Conservation (phyloP, 2,329 filamentous ascomycete species). For the Aureobasidium mangrovei region DNA sequence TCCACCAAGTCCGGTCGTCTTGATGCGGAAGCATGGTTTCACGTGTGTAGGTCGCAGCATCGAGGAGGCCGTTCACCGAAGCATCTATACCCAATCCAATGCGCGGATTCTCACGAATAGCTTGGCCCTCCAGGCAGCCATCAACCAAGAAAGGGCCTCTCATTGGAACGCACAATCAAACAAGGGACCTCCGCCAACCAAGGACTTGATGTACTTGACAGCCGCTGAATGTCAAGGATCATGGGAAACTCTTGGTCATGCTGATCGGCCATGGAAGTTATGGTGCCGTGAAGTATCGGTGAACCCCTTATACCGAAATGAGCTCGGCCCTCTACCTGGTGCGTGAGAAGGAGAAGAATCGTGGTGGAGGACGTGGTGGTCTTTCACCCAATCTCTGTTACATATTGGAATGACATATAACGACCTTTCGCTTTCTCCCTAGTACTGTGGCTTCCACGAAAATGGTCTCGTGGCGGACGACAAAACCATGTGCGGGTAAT, state of each 20-base stretch:
- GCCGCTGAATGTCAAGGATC: slow-evolving; percentile 35
- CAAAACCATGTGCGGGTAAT: too few relatives aligned
- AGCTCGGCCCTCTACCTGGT: slow-evolving; percentile 16
- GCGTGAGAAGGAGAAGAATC: background rate
- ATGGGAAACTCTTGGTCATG: slow-evolving; percentile 28
- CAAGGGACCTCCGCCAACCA: slow-evolving; percentile 33
- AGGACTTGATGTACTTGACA: slow-evolving; percentile 34
- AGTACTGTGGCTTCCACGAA: too few relatives aligned
- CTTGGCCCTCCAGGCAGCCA: slow-evolving; percentile 28
- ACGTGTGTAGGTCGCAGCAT: slow-evolving; percentile 34
- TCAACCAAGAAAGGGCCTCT: slow-evolving; percentile 29
- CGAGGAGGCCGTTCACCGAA: slow-evolving; percentile 38
- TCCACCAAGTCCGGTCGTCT: slow-evolving; percentile 22
- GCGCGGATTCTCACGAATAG: slow-evolving; percentile 35
- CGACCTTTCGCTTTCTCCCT: too few relatives aligned
- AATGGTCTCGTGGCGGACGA: too few relatives aligned
- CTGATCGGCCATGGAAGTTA: slow-evolving; percentile 33
- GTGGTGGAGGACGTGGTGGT: too few relatives aligned
- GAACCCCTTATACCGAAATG: slow-evolving; percentile 33
- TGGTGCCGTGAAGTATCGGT: slow-evolving; percentile 37
- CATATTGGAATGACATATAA: too few relatives aligned
- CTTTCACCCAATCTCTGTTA: too few relatives aligned
- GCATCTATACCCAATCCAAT: slow-evolving; percentile 34
- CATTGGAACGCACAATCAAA: slow-evolving; percentile 25
- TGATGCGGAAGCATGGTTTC: slow-evolving; percentile 40